A percentile compares a stretch with the other conserved stretches of the same genome.
phyloP scores from a whole-genome alignment of 331 rosid genomes.

The Erythrophleum ivorense region DNA sequence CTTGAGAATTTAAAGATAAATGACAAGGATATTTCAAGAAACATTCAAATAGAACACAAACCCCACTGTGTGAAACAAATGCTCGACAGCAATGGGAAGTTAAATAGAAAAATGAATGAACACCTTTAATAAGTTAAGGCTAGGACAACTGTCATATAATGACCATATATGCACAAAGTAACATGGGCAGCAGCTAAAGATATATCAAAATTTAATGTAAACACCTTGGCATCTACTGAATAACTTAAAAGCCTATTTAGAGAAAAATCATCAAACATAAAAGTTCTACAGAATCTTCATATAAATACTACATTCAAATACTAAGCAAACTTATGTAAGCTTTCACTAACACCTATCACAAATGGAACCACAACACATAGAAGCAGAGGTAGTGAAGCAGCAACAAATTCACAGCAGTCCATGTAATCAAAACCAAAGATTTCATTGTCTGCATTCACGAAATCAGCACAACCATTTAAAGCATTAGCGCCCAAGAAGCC shows the following conservation, averaged over 20 bases:
- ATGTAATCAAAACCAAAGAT: slow-evolving; percentile 76
- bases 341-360: slow-evolving; percentile 53
- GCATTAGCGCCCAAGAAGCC: slow-evolving; percentile 88
- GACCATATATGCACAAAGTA: slow-evolving; percentile 35
- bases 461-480: slow-evolving; percentile 85
- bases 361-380: slow-evolving; percentile 57
- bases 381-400: slow-evolving; percentile 78
- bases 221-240: slow-evolving; percentile 42
- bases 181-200: slow-evolving; percentile 22
- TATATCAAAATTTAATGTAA: slow-evolving; percentile 35
- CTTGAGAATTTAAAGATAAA: slow-evolving; percentile 1
- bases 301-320: slow-evolving; percentile 57
- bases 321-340: slow-evolving; percentile 50
- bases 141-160: background rate
- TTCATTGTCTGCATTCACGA: slow-evolving; percentile 83
- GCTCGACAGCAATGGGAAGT: background rate
- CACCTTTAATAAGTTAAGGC: background rate
- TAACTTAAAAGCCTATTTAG: slow-evolving; percentile 18
- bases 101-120: background rate
- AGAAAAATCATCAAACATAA: slow-evolving; percentile 19
- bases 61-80: background rate
- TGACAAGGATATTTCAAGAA: background rate
- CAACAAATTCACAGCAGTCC: slow-evolving; percentile 82
- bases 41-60: slow-evolving; percentile 8
- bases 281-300: slow-evolving; percentile 47